Evolutionary conservation across 1,284 basidiomycete species (phyloP), one percentile per base, ranked within the genome.

Genomic region (Phellinidium pouzarii): DNA sequence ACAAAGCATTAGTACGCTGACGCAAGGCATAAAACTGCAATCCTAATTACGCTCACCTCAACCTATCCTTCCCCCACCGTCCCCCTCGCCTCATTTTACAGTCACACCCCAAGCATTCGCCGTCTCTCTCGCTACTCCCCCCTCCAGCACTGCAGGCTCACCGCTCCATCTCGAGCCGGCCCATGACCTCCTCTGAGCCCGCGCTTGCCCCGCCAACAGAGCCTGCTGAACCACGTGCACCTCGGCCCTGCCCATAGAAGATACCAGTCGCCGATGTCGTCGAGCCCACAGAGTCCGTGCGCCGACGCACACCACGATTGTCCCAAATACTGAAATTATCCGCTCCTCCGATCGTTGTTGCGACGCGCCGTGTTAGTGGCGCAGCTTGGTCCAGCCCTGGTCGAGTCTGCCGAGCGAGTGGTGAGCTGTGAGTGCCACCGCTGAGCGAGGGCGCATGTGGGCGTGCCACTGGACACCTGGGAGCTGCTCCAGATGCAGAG

Each of bases 131-230:
- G n/a, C n/a, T n/a, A n/a, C n/a, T n/a, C n/a, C n/a, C n/a, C n/a
- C n/a, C n/a, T n/a, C n/a, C n/a, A n/a, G n/a, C n/a, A 44, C 60
- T 60, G 27, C 27, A 34, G 6, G n/a, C 22, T 46, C 44, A 46
- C 27, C 23, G n/a, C 29, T 54, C 53, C 36, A 65, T 47, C 49
- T 65, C 64, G 38, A 65, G 55, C 55, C 60, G 62, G 17, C 64
- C 64, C 17, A 65, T 58, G 5, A 67, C 66, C 57, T 68, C 67
- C 54, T 63, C 65, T 17, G 66, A 68, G 34, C 61, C 66, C 44
- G 64, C 60, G 51, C 66, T 67, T 49, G 58, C 42, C 60, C 64
- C 34, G 62, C 65, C 52, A 60, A 48, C 38, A 51, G 65, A 55
- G 62, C 65, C 36, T 61, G 44, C 53, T 34, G 53, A 54, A 14